Conservation (phyloP, 176 grass and related monocot species). For the Rhynchospora pubera region DNA sequence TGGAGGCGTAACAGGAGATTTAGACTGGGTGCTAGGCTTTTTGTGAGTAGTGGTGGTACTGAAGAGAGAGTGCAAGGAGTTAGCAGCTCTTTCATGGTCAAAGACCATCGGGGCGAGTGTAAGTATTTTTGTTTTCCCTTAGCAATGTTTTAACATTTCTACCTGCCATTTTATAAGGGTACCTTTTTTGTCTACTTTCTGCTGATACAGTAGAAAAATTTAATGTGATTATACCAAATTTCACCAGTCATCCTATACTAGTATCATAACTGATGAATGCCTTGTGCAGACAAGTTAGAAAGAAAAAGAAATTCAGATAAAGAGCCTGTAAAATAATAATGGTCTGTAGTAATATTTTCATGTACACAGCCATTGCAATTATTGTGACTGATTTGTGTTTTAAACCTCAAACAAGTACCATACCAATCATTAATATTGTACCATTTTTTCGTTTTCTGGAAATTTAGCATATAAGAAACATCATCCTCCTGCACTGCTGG, state of each 20-base stretch:
- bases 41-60: conserved; percentile 41
- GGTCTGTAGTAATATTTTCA: neutral
- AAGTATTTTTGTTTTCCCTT: conserved; percentile 19
- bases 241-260: neutral
- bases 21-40: conserved; percentile 66
- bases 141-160: neutral
- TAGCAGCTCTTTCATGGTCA: conserved; percentile 82
- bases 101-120: conserved; percentile 91
- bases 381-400: neutral
- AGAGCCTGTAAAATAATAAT: neutral
- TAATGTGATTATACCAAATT: neutral
- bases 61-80: conserved; percentile 51
- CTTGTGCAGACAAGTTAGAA: neutral
- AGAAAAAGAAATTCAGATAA: neutral
- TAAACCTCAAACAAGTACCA: neutral
- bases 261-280: neutral
- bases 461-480: conserved; percentile 89
- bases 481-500: conserved; percentile 74
- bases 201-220: neutral
- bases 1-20: conserved; percentile 93
- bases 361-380: neutral
- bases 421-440: neutral
- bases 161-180: neutral
- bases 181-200: neutral
- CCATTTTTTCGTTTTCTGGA: neutral